Base-by-base conservation (phyloP, 768 basidiomycete species). In the Xerocomus brunneocitrinus region DNA sequence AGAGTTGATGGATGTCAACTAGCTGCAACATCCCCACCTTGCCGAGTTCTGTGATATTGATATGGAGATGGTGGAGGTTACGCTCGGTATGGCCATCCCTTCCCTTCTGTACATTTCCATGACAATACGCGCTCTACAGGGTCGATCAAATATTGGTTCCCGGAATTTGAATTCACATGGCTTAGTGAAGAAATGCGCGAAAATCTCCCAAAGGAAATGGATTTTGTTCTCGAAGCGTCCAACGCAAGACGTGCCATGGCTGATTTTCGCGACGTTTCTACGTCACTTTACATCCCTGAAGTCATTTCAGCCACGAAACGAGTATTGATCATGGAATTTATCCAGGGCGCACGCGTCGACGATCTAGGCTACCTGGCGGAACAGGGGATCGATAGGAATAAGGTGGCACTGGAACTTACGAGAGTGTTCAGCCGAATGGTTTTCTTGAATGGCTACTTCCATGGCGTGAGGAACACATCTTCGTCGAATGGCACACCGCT, bases 381-480 rank as follows among this genome's bases (percentile, higher is more conserved):
- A 35, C 77, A 89, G 56, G 77, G 81, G 42, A 98, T 99, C 57
- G 92, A 99, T 69, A 78, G 95, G 49, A 99, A 98, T 66, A 87
- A 87, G 67, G 95, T 99, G 41, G 85, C 93, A 1, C 73, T 95
- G 50, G 94, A 98, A 70, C 77, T 99, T 22, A 84, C 88, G 3
- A 74, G 87, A 58, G 95, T 99, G 63, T 98, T 98, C 66, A 88
- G 82, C 47, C 85, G 83, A 64, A 98, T 98, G 97, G 91, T 98
- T 10, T 95, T 98, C 64, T 67, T 97, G 40, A 91, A 95, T 66
- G 95, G 95, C 16, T 93, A 87, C 82, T 89, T 89, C 67, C 86
- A 87, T 72, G 87, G 84, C 38, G 88, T 89, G 63, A 67, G 85
- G 72, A 27, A 35, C 25, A 52, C 35, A n/a, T 31, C 14, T 50